Evolutionary conservation across 768 basidiomycete genomes (phyloP), one percentile per base, ranked within the genome.

Genomic region (Termitomyces sp.): DNA sequence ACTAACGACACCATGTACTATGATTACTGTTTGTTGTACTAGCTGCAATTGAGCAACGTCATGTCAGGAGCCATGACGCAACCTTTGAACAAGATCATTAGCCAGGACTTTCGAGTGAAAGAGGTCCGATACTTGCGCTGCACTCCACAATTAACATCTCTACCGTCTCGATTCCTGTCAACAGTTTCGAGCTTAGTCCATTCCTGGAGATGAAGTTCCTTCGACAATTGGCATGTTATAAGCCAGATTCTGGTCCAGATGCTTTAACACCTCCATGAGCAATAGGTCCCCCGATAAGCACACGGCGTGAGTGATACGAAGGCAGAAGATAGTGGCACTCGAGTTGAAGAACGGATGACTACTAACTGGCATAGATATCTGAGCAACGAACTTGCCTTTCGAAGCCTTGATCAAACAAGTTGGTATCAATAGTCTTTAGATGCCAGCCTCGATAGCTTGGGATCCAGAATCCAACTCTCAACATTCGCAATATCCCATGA

Each of bases 381-480:
- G 25, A 31, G 40, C 8, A 9, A 43, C 4, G 19, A 14, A 12
- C 21, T 44, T 40, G 52, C 60, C 66, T 47, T 59, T 65, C 8
- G 72, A 65, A 60, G 34, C 63, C 63, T 40, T 65, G 63, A 16
- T 54, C 35, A 48, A 54, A 43, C 32, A 60, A 5, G 50, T 55
- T 29, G 0, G 8, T 5, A 3, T 23, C 27, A 0, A 23, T 3
- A 16, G 35, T 31, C 16, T 4, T 43, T 62, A 61, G 38, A 63
- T 53, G 21, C 54, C 56, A 62, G 16, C n/a, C 14, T 58, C 60
- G 27, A n/a, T 5, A 31, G 61, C 37, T 34, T 74, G n/a, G n/a
- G 68, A 21, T 56, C 50, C 14, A 62, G 25, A 17, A 71, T 42
- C 71, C 70, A 73, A 1, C 21, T 53, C 41, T 68, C 59, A 1